Conservation (phyloP, 2,329 filamentous ascomycete species). For the Aspergillus floridensis region DNA sequence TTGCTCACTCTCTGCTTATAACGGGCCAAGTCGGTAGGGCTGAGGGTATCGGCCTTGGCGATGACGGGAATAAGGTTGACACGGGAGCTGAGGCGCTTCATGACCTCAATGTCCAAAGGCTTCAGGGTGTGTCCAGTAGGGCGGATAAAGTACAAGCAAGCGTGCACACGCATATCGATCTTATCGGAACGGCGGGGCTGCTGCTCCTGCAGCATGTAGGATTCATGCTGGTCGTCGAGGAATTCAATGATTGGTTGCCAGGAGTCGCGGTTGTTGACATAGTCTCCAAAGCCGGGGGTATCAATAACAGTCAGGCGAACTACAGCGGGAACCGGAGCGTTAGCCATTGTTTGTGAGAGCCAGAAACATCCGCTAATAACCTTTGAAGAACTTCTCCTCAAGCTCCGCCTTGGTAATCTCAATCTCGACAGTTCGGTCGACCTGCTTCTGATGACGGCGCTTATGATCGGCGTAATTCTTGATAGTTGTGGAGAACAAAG, state of each 20-base stretch:
- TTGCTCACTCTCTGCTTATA: slow-evolving; percentile 87
- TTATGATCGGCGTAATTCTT: slow-evolving; percentile 99
- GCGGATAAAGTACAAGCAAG: slow-evolving; percentile 98
- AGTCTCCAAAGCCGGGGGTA: slow-evolving; percentile 98
- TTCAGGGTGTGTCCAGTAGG: slow-evolving; percentile 98
- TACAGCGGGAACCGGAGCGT: slow-evolving; percentile 41
- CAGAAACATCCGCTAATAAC: slow-evolving; percentile 48
- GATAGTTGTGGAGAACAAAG: slow-evolving; percentile 98
- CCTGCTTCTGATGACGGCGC: slow-evolving; percentile 97
- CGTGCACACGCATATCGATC: slow-evolving; percentile 98
- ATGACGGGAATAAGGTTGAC: slow-evolving; percentile 98
- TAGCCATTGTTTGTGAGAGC: slow-evolving; percentile 12
- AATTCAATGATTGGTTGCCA: slow-evolving; percentile 99
- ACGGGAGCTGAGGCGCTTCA: slow-evolving; percentile 97
- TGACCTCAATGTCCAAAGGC: slow-evolving; percentile 98
- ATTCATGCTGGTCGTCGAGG: slow-evolving; percentile 99
- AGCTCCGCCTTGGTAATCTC: slow-evolving; percentile 99
- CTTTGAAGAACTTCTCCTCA: slow-evolving; percentile 99
- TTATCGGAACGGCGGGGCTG: slow-evolving; percentile 97
- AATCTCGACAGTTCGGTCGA: slow-evolving; percentile 99
- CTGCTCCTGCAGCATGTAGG: slow-evolving; percentile 99
- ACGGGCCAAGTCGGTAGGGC: slow-evolving; percentile 81
- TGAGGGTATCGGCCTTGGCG: slow-evolving; percentile 97
- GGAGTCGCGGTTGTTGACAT: slow-evolving; percentile 99
- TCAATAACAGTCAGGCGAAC: slow-evolving; percentile 98